Evolutionary conservation across 495 filamentous ascomycete species (phyloP).

Genomic region (Penicillium paradoxum): DNA sequence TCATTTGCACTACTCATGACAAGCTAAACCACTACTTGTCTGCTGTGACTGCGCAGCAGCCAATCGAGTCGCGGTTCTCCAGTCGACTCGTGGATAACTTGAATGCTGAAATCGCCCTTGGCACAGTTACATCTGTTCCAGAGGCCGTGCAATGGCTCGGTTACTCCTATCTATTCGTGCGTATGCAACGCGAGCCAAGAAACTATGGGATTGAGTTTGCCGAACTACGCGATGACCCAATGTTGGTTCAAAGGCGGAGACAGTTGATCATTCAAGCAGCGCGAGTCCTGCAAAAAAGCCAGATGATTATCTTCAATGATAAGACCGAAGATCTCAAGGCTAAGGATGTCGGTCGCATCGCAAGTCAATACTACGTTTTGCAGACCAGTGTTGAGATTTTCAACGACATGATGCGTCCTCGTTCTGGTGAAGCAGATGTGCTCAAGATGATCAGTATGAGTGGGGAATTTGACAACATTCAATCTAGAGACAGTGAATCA

Average conservation of each 20-base stretch:
- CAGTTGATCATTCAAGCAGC: conserved; percentile 85
- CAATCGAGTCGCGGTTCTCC: conserved; percentile 92
- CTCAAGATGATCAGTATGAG: conserved; percentile 93
- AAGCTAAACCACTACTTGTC: conserved; percentile 87
- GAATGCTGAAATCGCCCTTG: conserved; percentile 90
- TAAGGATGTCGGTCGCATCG: conserved; percentile 94
- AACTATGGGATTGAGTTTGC: conserved; percentile 94
- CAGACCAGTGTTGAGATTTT: conserved; percentile 93
- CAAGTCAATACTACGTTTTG: conserved; percentile 93
- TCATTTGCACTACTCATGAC: conserved; percentile 93
- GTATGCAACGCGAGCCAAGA: conserved; percentile 88
- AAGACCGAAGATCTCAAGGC: conserved; percentile 81
- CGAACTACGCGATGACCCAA: conserved; percentile 83
- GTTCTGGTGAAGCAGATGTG: conserved; percentile 79
- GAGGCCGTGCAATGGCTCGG: conserved; percentile 96
- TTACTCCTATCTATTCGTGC: conserved; percentile 94
- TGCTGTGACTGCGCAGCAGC: conserved; percentile 90
- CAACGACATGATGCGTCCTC: conserved; percentile 82
- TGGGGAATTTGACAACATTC: conserved; percentile 96
- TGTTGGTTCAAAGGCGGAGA: conserved; percentile 72
- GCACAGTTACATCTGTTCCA: conserved; percentile 89
- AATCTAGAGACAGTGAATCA: conserved; percentile 79
- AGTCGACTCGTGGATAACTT: conserved; percentile 89
- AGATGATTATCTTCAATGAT: conserved; percentile 99
- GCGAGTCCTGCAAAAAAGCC: conserved; percentile 74